Conservation (phyloP, 768 basidiomycete genomes). For the Boletus pseudo-olivaceus region DNA sequence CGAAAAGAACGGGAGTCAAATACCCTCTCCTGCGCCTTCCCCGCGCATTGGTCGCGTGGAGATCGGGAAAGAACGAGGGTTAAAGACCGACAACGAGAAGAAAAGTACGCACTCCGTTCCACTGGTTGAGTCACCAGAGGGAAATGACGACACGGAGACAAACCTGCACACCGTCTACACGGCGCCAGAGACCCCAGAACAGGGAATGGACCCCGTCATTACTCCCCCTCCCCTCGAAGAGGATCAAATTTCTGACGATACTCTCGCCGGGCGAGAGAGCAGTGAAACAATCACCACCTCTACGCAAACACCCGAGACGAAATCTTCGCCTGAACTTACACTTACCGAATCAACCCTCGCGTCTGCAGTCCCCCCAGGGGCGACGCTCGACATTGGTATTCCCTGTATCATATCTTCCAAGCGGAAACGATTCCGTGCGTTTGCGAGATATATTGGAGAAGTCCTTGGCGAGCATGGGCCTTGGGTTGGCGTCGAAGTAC, state of each 20-base stretch:
- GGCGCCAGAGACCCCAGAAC: conserved; percentile 14
- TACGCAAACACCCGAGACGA: conserved; percentile 17
- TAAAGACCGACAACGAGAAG: conserved; percentile 29
- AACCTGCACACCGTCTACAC: conserved; percentile 20
- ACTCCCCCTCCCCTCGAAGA: conserved; percentile 15
- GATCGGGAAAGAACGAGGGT: conserved; percentile 33
- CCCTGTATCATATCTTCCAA: conserved; percentile 87
- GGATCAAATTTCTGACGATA: conserved; percentile 14
- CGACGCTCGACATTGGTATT: conserved; percentile 81
- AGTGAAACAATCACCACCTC: conserved; percentile 27
- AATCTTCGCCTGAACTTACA: conserved; percentile 13
- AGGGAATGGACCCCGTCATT: conserved; percentile 2
- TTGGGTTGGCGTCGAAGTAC: conserved; percentile 92
- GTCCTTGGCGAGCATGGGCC: conserved; percentile 77
- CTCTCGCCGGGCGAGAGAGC: conserved; percentile 23
- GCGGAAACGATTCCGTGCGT: conserved; percentile 79
- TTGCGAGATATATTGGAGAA: conserved; percentile 85
- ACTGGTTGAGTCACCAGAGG: conserved; percentile 33
- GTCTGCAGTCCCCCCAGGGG: conserved; percentile 40
- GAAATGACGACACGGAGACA: conserved; percentile 37
- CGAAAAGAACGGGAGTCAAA: conserved; percentile 16
- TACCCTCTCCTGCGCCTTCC: conserved; percentile 12
- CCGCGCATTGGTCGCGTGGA: conserved; percentile 17
- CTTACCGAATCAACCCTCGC: conserved; percentile 27
- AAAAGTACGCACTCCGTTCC: conserved; percentile 11